Conservation (phyloP, 805 yeast genomes). For the Saccharomycopsis microspora region DNA sequence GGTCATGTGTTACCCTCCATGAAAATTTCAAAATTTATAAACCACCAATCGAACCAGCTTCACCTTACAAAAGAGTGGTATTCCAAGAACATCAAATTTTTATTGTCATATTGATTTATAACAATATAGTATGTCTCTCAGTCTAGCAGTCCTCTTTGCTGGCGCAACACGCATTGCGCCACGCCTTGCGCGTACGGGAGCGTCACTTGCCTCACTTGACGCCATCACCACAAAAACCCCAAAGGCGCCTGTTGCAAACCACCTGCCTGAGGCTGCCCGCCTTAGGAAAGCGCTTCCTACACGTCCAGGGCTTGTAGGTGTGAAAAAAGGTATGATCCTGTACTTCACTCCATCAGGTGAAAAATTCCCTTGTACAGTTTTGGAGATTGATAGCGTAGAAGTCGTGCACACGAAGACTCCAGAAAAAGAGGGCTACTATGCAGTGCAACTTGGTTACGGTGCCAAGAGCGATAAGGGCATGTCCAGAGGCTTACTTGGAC, state of each 20-base stretch:
- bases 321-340: slow-evolving; percentile 85
- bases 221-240: slow-evolving; percentile 18
- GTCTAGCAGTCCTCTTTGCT: too few species aligned
- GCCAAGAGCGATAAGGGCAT: slow-evolving; percentile 51
- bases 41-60: too few species aligned
- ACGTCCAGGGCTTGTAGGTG: slow-evolving; percentile 78
- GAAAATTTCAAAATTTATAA: too few species aligned
- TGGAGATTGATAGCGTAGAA: slow-evolving; percentile 82
- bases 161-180: slow-evolving; percentile 11
- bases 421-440: slow-evolving; percentile 68
- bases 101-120: too few species aligned
- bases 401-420: slow-evolving; percentile 63
- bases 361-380: slow-evolving; percentile 72
- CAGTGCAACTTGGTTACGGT: slow-evolving; percentile 84
- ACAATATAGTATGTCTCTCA: too few species aligned
- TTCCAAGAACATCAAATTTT: too few species aligned
- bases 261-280: slow-evolving; percentile 59
- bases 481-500: slow-evolving; percentile 58
- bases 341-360: slow-evolving; percentile 64
- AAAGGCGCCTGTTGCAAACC: slow-evolving; percentile 25
- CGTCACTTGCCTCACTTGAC: slow-evolving; percentile 27
- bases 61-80: too few species aligned
- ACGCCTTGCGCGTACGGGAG: slow-evolving; percentile 23
- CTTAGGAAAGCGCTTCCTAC: slow-evolving; percentile 58
- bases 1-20: too few species aligned